phyloP scores from a whole-genome alignment of 352 stramenopile genomes.

The Globisporangium cederbergense region DNA sequence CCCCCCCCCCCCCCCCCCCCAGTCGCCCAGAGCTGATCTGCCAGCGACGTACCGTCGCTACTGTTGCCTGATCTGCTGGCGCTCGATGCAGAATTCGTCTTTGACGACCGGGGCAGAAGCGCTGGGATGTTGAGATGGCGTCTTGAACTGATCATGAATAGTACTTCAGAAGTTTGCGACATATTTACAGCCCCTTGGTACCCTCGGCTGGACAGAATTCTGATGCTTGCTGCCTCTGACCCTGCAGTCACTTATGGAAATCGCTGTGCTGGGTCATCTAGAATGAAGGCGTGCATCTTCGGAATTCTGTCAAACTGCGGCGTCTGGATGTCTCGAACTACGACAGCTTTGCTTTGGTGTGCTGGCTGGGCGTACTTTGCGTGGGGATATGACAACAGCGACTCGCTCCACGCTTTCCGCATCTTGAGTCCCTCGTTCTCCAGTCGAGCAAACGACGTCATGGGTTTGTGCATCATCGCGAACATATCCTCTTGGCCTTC shows the following conservation, averaged over 20 bases:
- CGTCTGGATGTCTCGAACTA: background rate
- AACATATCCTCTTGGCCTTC: slow-evolving; percentile 2
- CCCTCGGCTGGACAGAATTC: background rate
- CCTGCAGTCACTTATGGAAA: background rate
- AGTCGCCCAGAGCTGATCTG: slow-evolving; percentile 10
- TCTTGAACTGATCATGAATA: background rate
- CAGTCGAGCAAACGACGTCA: background rate
- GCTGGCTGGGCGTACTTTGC: too few species aligned
- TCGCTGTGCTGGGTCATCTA: background rate
- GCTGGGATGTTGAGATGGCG: background rate
- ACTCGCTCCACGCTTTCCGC: background rate
- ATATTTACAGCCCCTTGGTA: background rate
- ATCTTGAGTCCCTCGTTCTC: slow-evolving; percentile 1
- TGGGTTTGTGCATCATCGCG: slow-evolving; percentile 6
- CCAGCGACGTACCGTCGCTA: background rate
- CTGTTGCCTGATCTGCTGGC: background rate
- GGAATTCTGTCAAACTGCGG: background rate
- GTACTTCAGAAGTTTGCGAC: background rate
- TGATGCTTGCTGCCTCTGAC: background rate
- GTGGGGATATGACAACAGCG: too few species aligned
- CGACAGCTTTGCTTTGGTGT: too few species aligned
- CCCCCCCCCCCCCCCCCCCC: too few species aligned
- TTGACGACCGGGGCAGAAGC: background rate
- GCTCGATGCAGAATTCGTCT: background rate
- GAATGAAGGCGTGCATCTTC: background rate